These are phyloP conservation scores for Rhizoclosmatium sp. DNA, from an alignment of 192 early-diverging fungal species.

Conservation along the genomic window DNA sequence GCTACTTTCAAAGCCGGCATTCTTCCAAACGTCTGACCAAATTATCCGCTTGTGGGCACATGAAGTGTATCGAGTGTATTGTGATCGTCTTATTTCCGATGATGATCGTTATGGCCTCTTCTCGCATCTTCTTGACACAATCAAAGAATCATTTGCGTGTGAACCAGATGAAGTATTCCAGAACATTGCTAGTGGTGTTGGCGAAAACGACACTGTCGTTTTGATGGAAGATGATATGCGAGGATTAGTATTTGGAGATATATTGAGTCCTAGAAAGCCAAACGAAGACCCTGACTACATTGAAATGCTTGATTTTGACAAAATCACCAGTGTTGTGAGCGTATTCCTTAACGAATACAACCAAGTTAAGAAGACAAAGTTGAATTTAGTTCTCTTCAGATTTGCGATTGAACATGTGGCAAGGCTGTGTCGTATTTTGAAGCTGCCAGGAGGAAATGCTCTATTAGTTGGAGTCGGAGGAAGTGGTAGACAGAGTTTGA, in stretches of 20 bases:
- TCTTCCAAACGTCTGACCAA: slow-evolving; percentile 46
- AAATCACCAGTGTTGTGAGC: slow-evolving; percentile 57
- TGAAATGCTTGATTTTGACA: slow-evolving; percentile 61
- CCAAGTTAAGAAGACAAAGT: slow-evolving; percentile 67
- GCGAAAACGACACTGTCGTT: slow-evolving; percentile 50
- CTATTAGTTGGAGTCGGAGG: slow-evolving; percentile 70
- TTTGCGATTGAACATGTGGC: slow-evolving; percentile 73
- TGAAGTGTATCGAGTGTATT: slow-evolving; percentile 66
- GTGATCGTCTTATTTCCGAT: slow-evolving; percentile 65
- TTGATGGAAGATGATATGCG: slow-evolving; percentile 70
- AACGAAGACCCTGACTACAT: slow-evolving; percentile 57
- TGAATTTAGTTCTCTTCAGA: slow-evolving; percentile 67
- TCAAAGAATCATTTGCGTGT: slow-evolving; percentile 53
- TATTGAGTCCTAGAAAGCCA: slow-evolving; percentile 46
- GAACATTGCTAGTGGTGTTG: slow-evolving; percentile 54
- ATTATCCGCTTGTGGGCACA: slow-evolving; percentile 67
- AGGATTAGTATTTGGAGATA: slow-evolving; percentile 63
- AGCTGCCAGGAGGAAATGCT: slow-evolving; percentile 68
- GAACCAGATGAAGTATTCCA: slow-evolving; percentile 60
- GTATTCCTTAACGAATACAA: slow-evolving; percentile 63
- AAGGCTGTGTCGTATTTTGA: slow-evolving; percentile 64
- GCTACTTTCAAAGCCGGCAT: slow-evolving; percentile 57
- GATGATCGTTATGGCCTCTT: slow-evolving; percentile 62
- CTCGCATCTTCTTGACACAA: slow-evolving; percentile 47
- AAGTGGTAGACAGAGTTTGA: slow-evolving; percentile 65